These are phyloP conservation scores for Exsudoporus frostii DNA, from an alignment of 768 basidiomycete species.

Conservation along the genomic window DNA sequence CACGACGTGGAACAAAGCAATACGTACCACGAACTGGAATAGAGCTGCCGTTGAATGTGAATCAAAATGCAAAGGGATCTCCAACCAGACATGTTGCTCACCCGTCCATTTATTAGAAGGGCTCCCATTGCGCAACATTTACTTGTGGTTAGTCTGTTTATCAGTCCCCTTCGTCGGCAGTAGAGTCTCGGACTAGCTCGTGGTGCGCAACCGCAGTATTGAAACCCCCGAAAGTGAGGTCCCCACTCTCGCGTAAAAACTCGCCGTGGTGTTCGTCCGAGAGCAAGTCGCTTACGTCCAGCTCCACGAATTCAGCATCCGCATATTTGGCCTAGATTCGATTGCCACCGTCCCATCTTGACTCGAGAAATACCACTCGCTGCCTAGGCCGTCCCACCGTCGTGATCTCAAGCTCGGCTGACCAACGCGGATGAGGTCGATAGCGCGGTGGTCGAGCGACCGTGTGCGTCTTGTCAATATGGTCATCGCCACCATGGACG, in stretches of 20 bases:
- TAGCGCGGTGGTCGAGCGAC: neutral
- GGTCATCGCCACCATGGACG: neutral
- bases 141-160: neutral
- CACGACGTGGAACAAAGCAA: too few species aligned
- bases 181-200: neutral
- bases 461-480: neutral
- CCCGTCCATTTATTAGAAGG: neutral
- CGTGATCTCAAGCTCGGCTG: neutral
- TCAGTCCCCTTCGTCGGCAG: neutral
- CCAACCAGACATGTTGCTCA: neutral
- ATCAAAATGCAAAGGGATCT: neutral
- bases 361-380: neutral
- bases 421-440: neutral
- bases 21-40: neutral
- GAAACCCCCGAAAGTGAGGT: neutral
- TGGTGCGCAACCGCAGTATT: neutral
- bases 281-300: neutral
- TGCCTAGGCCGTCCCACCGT: neutral
- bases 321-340: neutral
- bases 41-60: neutral
- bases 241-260: too few species aligned
- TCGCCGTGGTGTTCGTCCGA: neutral
- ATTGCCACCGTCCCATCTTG: neutral
- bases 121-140: too few species aligned
- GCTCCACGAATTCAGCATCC: neutral